Evolutionary conservation across 139 green algal species (phyloP), one percentile per base, ranked within the genome.

Genomic region (Nannochloris sp.): DNA sequence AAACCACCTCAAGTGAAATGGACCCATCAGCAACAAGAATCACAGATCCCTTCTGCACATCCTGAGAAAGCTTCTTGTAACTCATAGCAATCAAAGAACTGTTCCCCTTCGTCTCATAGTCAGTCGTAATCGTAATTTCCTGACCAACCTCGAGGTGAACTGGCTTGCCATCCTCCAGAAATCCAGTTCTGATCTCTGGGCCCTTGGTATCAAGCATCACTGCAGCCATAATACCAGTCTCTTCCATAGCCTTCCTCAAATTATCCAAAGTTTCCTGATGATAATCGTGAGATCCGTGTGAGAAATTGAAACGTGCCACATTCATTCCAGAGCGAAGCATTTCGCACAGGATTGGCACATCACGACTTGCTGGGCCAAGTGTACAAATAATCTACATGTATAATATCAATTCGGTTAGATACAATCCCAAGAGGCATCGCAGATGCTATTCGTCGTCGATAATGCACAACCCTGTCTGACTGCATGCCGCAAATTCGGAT

Each of bases 181-280:
- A 89, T 4, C 92, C 92, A 17, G 92, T 98, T 40, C 92, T 80
- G 68, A 98, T 97, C 76, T 98, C 93, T 31, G 93, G 93, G 16
- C 93, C 89, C 86, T 98, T 98, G 37, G 93, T 98, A 70, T 98
- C 93, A 16, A 98, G 88, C 89, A 98, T 93, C 6, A 96, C 88
- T 9, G 92, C 92, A 71, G 91, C 97, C 84, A 96, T 93, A 56
- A 96, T 95, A 20, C 84, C 73, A 2, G 92, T 96, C 75, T 95
- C 92, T 20, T 67, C 31, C 74, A 89, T 91, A 6, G 87, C 92
- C 20, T 78, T 43, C 8, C 88, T 72, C 59, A 99, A 66, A 65
- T 91, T 91, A 70, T 97, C 82, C 56, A 99, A 75, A 0, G 94
- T 98, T 36, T 84, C 85, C 77, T 95, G 88, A 76, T 99, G 93